Percentiles rank a stretch among this genome's conserved stretches.
These are phyloP conservation scores for Tuber calosporum DNA, from an alignment of 495 filamentous ascomycete species.

Conservation along the genomic window DNA sequence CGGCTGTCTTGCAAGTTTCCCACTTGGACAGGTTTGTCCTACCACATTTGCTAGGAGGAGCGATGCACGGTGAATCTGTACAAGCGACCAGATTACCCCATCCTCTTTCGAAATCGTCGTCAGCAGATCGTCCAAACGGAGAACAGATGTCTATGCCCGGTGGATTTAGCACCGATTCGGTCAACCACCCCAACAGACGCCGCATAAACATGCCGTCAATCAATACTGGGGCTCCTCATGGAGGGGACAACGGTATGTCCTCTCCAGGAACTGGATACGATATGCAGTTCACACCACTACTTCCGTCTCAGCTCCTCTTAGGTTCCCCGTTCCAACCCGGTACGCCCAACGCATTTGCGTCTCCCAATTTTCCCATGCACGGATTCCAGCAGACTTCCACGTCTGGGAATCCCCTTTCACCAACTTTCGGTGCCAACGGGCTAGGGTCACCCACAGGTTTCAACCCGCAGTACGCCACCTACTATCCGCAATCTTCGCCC, in stretches of 20 bases:
- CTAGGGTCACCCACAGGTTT: constrained; percentile 41
- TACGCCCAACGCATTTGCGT: constrained; percentile 79
- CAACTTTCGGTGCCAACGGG: constrained; percentile 53
- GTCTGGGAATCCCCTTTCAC: constrained; percentile 77
- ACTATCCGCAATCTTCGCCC: constrained; percentile 42
- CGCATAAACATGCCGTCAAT: constrained; percentile 83
- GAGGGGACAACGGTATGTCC: constrained; percentile 63
- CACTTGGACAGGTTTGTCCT: constrained; percentile 41
- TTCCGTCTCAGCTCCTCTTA: constrained; percentile 88
- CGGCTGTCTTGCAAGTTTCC: constrained; percentile 39
- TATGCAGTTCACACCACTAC: constrained; percentile 95
- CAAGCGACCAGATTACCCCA: constrained; percentile 53
- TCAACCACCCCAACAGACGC: constrained; percentile 69
- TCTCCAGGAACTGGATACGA: constrained; percentile 84
- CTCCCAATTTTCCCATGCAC: constrained; percentile 82
- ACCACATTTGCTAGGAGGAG: constrained; percentile 25
- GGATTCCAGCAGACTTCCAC: constrained; percentile 63
- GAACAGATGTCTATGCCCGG: constrained; percentile 57
- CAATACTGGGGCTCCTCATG: constrained; percentile 61
- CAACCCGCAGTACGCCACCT: constrained; percentile 39
- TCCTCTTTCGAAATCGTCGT: constrained; percentile 66
- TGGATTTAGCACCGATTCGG: constrained; percentile 36
- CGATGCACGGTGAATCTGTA: constrained; percentile 39
- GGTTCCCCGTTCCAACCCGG: constrained; percentile 96
- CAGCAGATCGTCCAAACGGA: constrained; percentile 61